phyloP scores from a whole-genome alignment of 495 filamentous ascomycete genomes.

The Evernia prunastri region DNA sequence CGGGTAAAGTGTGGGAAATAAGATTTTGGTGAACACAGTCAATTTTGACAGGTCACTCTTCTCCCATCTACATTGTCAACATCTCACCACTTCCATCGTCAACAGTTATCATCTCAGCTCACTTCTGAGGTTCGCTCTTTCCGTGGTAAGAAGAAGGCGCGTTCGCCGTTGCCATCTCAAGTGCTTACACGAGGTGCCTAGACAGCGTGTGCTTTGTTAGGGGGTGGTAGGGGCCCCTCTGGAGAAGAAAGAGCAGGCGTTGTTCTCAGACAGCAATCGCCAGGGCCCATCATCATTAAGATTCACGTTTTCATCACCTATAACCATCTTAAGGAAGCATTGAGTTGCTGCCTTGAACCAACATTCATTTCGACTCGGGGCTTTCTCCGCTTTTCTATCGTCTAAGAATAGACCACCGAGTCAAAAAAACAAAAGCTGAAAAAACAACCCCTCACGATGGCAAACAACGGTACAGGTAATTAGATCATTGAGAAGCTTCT shows the following conservation, averaged over 20 bases:
- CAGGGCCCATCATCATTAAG: conserved; percentile 8
- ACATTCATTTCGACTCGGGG: not conserved
- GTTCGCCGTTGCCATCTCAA: conserved; percentile 1
- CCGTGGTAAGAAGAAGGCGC: not conserved
- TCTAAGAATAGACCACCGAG: conserved; percentile 1
- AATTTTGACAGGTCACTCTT: conserved; percentile 1
- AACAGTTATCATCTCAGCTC: conserved; percentile 5
- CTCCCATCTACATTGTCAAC: not conserved
- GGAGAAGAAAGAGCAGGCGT: conserved; percentile 6
- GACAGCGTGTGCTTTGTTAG: not conserved
- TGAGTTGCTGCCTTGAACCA: conserved; percentile 14
- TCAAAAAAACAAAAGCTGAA: too few relatives aligned
- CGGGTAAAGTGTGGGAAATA: not conserved
- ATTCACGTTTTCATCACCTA: conserved; percentile 1
- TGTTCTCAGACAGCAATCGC: conserved; percentile 13
- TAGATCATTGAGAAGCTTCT: not conserved
- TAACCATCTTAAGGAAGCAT: conserved; percentile 13
- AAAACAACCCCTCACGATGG: conserved; percentile 1
- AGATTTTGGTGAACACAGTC: not conserved
- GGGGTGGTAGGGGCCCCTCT: conserved; percentile 13
- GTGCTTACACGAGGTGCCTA: conserved; percentile 7
- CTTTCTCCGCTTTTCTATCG: conserved; percentile 4
- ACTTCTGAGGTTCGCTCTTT: conserved; percentile 1
- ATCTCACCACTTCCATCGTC: not conserved
- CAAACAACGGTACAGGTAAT: not conserved